A percentile compares a stretch with the other conserved stretches of the same genome.
Conservation (phyloP, 257 asterid genomes). For the Echites panduratus region DNA sequence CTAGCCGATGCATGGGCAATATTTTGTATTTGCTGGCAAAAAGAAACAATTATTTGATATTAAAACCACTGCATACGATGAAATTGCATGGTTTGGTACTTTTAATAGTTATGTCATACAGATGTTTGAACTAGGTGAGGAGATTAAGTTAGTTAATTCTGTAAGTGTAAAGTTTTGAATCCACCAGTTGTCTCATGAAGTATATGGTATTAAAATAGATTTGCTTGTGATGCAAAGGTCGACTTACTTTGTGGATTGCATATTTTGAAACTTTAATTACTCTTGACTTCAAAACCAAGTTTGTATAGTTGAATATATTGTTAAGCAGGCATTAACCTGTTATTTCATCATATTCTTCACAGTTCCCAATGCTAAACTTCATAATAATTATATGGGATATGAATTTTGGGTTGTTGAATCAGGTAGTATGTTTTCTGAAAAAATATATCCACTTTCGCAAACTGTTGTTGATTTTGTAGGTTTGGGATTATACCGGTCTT, state of each 20-base stretch:
- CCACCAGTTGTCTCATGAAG: background rate
- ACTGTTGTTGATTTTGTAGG: slow-evolving; percentile 36
- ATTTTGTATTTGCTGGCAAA: background rate
- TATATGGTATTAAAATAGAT: background rate
- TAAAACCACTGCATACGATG: background rate
- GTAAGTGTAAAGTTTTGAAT: too few species aligned
- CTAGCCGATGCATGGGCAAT: background rate
- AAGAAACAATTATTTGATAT: background rate
- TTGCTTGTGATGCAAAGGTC: background rate
- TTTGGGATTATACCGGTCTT: slow-evolving; percentile 96
- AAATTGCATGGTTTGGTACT: background rate
- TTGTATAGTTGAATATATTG: background rate
- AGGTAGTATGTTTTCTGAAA: background rate
- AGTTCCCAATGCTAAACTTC: background rate
- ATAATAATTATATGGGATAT: background rate
- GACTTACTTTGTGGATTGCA: background rate
- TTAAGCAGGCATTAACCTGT: background rate
- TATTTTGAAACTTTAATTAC: background rate
- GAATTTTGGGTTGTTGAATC: background rate
- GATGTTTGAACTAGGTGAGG: too few species aligned
- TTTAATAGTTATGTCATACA: background rate
- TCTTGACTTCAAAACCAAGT: background rate
- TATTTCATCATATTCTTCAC: background rate
- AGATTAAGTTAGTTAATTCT: background rate
- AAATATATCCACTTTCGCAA: background rate